Evolutionary conservation across 176 grass and related monocot species (phyloP).

Genomic region (Luzula sylvatica): DNA sequence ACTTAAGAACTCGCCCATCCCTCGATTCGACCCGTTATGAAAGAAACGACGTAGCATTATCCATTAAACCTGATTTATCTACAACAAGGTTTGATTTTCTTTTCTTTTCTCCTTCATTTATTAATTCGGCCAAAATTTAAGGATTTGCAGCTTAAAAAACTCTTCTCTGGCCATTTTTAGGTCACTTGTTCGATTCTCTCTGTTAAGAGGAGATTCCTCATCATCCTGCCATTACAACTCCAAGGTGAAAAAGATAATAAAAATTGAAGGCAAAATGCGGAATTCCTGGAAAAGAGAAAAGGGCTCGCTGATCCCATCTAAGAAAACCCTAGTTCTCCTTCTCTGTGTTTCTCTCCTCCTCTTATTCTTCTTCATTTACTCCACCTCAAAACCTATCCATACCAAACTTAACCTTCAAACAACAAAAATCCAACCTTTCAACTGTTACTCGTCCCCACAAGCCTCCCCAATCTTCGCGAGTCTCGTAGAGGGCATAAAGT

Average conservation of each 20-base stretch:
- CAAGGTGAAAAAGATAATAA: not conserved
- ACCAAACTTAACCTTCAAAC: not conserved
- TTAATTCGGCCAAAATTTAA: no score
- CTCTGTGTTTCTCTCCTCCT: constrained; percentile 26
- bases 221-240: not conserved
- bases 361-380: constrained; percentile 40
- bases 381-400: constrained; percentile 24
- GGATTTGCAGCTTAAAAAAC: no score
- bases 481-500: constrained; percentile 66
- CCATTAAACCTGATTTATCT: no score
- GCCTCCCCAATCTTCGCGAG: constrained; percentile 77
- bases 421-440: constrained; percentile 32
- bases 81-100: no score
- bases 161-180: no score
- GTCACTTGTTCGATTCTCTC: no score
- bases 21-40: no score
- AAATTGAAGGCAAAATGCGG: constrained; percentile 7
- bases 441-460: constrained; percentile 70
- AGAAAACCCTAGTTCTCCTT: constrained; percentile 15
- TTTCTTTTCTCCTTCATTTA: no score
- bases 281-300: constrained; percentile 23
- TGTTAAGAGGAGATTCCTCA: no score
- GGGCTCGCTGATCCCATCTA: not conserved
- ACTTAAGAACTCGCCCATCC: no score
- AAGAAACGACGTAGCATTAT: no score